Percentiles rank a stretch among this genome's conserved stretches.
Evolutionary conservation across 257 asterid species (phyloP).

Genomic region (Solanum gracilifrons): DNA sequence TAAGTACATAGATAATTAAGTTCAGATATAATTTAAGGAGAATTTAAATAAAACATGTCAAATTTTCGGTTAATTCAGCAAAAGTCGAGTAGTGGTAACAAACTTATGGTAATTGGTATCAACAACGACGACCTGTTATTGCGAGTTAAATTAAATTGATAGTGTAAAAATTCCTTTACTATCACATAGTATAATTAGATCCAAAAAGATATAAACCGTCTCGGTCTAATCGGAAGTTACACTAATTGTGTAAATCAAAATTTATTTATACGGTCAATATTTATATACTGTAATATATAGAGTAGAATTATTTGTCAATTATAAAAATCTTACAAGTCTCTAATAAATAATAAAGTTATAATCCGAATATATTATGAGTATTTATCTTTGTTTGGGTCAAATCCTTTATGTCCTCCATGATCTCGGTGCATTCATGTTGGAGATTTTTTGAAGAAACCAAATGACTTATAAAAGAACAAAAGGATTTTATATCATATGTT

Average conservation of each 20-base stretch:
- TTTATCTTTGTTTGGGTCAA: neutral
- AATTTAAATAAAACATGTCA: neutral
- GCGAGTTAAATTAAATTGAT: neutral
- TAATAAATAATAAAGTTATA: neutral
- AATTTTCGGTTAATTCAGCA: neutral
- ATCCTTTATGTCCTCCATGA: neutral
- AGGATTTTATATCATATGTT: neutral
- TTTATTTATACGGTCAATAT: neutral
- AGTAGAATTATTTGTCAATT: neutral
- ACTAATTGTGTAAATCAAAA: neutral
- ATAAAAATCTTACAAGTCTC: neutral
- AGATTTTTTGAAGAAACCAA: neutral
- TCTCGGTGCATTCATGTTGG: neutral
- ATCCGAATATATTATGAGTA: neutral
- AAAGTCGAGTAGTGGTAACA: neutral
- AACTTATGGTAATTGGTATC: neutral
- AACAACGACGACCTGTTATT: neutral
- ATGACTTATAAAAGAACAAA: neutral
- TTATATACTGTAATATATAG: neutral
- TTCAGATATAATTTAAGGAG: neutral
- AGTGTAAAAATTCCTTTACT: too few species aligned
- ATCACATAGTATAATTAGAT: neutral
- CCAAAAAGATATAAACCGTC: neutral
- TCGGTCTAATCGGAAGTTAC: fast-evolving
- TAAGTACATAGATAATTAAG: neutral